Evolutionary conservation across 2,329 filamentous ascomycete species (phyloP), one percentile per base, ranked within the genome.

Genomic region (Fusarium abutilonis): DNA sequence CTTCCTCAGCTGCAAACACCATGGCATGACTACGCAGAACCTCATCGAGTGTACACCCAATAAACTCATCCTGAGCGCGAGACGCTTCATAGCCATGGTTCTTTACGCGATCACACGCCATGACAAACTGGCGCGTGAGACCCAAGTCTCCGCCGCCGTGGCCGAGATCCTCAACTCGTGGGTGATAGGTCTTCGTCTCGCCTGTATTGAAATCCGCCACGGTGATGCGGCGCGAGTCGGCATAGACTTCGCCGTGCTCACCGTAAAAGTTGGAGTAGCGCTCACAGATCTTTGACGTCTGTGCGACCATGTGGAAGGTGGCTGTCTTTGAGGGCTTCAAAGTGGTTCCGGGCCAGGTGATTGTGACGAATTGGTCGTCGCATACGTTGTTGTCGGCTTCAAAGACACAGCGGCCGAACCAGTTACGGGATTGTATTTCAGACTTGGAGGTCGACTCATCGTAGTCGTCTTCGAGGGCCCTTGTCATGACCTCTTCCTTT

Each of bases 381-480:
- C 89, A 92, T 38, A 98, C 95, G 70, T 96, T 88, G 76, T 98
- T 99, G 77, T 96, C 93, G 5, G 89, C 82, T 73, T 97, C 95
- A 77, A 89, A 98, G 2, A 98, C 95, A 72, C 95, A 99, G n/a
- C 94, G 87, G 0, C 95, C 95, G 72, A 93, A 98, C 92, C 93
- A 90, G 64, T 89, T 89, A 9, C 82, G 78, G 6, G 78, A 77
- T 4, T 80, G 79, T 2, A 83, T 73, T n/a, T 80, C 77, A 2
- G 76, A 71, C 49, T 78, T 74, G 4, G 83, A 79, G 1, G 81
- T 85, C 7, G 75, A 72, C 1, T 76, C 71, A 13, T 82, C 78
- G 56, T 88, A 87, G 70, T 87, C 83, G 47, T 86, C 81, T 17
- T 77, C 75, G 11, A 85, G 75, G 42, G 78, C 74, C 47, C 71